These are phyloP conservation scores for Aspergillus coremiiformis DNA, from an alignment of 495 filamentous ascomycete species.

Conservation along the genomic window DNA sequence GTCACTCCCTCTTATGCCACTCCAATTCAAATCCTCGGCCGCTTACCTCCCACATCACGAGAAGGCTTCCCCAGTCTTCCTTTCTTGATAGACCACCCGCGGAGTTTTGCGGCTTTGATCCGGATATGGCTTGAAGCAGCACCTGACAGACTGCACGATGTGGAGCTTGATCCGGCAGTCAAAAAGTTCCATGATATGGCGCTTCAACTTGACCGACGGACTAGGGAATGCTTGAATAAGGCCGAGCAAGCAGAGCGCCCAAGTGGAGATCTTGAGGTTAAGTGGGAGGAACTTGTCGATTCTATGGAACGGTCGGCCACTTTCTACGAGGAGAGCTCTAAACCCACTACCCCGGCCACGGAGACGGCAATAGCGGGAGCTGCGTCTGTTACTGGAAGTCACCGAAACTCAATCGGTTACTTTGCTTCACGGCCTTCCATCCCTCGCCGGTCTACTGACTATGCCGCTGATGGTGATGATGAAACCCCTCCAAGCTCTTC, in stretches of 20 bases:
- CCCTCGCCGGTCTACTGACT: slow-evolving; percentile 38
- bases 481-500: slow-evolving; percentile 48
- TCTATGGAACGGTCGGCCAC: slow-evolving; percentile 51
- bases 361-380: slow-evolving; percentile 34
- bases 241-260: slow-evolving; percentile 68
- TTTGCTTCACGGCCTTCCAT: slow-evolving; percentile 34
- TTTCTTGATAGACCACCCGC: slow-evolving; percentile 85
- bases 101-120: slow-evolving; percentile 82
- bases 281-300: slow-evolving; percentile 70
- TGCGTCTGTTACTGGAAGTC: slow-evolving; percentile 25
- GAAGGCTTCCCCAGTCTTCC: slow-evolving; percentile 95
- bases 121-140: slow-evolving; percentile 73
- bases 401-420: slow-evolving; percentile 41
- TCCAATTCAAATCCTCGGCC: slow-evolving; percentile 80
- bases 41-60: slow-evolving; percentile 70
- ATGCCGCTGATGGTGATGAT: slow-evolving; percentile 32
- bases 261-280: slow-evolving; percentile 48
- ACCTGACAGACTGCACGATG: slow-evolving; percentile 27
- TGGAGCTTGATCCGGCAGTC: slow-evolving; percentile 31
- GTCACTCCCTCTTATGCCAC: slow-evolving; percentile 87
- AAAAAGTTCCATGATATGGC: slow-evolving; percentile 71
- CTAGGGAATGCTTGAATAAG: slow-evolving; percentile 60
- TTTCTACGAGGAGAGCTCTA: slow-evolving; percentile 34
- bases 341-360: slow-evolving; percentile 35
- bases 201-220: slow-evolving; percentile 59